These are phyloP conservation scores for Wickerhamiella nectarea DNA, from an alignment of 805 yeast species.

Conservation along the genomic window DNA sequence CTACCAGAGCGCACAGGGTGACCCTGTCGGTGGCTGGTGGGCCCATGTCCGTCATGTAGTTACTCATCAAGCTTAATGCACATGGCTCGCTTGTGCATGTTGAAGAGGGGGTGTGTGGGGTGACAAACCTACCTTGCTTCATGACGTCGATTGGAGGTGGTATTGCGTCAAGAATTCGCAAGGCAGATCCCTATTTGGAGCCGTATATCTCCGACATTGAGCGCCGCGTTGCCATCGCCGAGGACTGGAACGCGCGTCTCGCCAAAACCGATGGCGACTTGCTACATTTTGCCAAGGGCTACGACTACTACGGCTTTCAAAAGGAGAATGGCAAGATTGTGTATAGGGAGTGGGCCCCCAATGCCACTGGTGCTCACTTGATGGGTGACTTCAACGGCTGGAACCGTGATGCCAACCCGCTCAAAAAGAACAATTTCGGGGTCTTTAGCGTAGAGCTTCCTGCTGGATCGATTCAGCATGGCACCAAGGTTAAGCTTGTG, in stretches of 20 bases:
- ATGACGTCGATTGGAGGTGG: background rate
- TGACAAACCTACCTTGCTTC: background rate
- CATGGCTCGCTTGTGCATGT: background rate
- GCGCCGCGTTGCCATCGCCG: conserved; percentile 52
- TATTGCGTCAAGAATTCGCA: conserved; percentile 31
- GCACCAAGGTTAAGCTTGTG: conserved; percentile 53
- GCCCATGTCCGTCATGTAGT: background rate
- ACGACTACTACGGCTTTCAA: conserved; percentile 64
- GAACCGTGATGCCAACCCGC: conserved; percentile 43
- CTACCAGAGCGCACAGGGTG: background rate
- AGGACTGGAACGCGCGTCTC: conserved; percentile 46
- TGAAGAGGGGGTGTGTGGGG: background rate
- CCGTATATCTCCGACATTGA: conserved; percentile 60
- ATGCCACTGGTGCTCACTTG: conserved; percentile 59
- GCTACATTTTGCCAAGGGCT: conserved; percentile 59
- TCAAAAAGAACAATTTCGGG: conserved; percentile 56
- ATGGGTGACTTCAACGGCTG: conserved; percentile 89
- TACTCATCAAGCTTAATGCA: background rate
- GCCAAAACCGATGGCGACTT: conserved; percentile 51
- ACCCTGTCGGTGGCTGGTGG: background rate
- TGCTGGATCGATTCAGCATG: conserved; percentile 62
- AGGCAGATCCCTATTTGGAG: conserved; percentile 73
- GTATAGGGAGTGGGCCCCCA: conserved; percentile 83
- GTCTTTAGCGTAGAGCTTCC: conserved; percentile 52
- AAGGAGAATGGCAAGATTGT: conserved; percentile 41